Conservation (phyloP, 768 basidiomycete species). For the Kondoa malvinella region DNA sequence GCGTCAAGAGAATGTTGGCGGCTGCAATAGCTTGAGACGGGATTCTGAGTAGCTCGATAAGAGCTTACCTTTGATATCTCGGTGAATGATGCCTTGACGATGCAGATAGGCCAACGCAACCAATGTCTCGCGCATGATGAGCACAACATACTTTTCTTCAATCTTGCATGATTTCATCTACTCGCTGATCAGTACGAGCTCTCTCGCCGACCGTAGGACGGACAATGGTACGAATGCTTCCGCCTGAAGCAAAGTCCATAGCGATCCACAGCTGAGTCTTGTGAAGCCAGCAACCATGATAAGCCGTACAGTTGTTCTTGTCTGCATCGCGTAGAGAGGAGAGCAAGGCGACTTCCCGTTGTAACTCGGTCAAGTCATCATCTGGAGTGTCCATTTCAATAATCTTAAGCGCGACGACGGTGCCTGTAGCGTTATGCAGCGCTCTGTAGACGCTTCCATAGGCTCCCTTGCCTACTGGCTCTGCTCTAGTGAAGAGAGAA, state of each 20-base stretch:
- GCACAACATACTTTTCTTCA: slow-evolving; percentile 73
- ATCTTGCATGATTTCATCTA: slow-evolving; percentile 69
- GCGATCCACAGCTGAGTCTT: slow-evolving; percentile 96
- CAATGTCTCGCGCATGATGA: slow-evolving; percentile 80
- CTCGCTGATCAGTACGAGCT: not conserved
- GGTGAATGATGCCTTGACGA: slow-evolving; percentile 82
- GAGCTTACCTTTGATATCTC: slow-evolving; percentile 62
- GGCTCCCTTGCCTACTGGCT: slow-evolving; percentile 12
- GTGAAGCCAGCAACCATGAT: slow-evolving; percentile 90
- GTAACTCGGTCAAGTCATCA: slow-evolving; percentile 91
- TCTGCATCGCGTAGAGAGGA: slow-evolving; percentile 68
- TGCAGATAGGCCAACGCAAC: slow-evolving; percentile 75
- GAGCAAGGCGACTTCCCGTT: slow-evolving; percentile 82
- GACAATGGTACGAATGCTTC: slow-evolving; percentile 68
- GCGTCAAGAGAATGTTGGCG: slow-evolving; percentile 82
- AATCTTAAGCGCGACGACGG: slow-evolving; percentile 88
- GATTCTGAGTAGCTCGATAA: not conserved
- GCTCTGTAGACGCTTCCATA: not conserved
- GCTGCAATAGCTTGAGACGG: slow-evolving; percentile 35
- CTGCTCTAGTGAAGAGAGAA: slow-evolving; percentile 8
- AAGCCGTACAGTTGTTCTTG: slow-evolving; percentile 72
- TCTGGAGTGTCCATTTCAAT: slow-evolving; percentile 94
- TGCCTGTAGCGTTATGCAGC: slow-evolving; percentile 62
- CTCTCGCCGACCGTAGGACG: slow-evolving; percentile 14
- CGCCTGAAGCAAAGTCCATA: slow-evolving; percentile 94